A percentile compares a stretch with the other conserved stretches of the same genome.
These are phyloP conservation scores for Suillus tomentosus DNA, from an alignment of 768 basidiomycete species.

Conservation along the genomic window DNA sequence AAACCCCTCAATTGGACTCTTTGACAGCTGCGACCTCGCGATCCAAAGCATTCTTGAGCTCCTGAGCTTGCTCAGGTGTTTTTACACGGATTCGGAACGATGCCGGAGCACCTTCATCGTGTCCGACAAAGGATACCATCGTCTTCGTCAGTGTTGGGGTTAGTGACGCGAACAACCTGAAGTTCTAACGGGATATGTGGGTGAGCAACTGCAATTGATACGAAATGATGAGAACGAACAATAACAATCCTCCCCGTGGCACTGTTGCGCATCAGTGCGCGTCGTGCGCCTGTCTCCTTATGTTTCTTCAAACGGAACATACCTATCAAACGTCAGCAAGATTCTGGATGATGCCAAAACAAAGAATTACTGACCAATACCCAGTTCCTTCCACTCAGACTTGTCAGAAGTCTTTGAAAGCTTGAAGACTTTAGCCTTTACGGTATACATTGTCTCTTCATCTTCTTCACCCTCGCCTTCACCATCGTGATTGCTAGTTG, in stretches of 20 bases:
- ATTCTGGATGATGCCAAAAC: neutral
- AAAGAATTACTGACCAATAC: conserved; percentile 52
- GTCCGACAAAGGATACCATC: conserved; percentile 66
- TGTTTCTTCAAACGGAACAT: conserved; percentile 74
- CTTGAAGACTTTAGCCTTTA: conserved; percentile 64
- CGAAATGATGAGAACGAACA: conserved; percentile 44
- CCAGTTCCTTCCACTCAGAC: conserved; percentile 64
- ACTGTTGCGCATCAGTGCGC: conserved; percentile 72
- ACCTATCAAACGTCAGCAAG: conserved; percentile 41
- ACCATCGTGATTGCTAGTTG: conserved; percentile 50
- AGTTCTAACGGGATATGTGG: conserved; percentile 56
- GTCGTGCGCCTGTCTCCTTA: conserved; percentile 57
- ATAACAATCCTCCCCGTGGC: conserved; percentile 74
- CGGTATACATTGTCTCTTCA: conserved; percentile 64
- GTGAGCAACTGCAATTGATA: neutral
- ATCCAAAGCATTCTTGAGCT: conserved; percentile 61
- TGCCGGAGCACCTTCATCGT: conserved; percentile 55
- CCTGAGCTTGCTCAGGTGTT: conserved; percentile 57
- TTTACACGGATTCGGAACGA: conserved; percentile 65
- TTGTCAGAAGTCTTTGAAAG: conserved; percentile 52
- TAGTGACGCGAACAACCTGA: conserved; percentile 62
- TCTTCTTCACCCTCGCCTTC: conserved; percentile 84
- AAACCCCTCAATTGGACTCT: neutral
- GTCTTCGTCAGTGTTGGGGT: conserved; percentile 55
- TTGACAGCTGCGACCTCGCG: conserved; percentile 58